Percentiles rank a stretch among this genome's conserved stretches.
phyloP scores from a whole-genome alignment of 116 monocot genomes.

The Cymodocea nodosa region DNA sequence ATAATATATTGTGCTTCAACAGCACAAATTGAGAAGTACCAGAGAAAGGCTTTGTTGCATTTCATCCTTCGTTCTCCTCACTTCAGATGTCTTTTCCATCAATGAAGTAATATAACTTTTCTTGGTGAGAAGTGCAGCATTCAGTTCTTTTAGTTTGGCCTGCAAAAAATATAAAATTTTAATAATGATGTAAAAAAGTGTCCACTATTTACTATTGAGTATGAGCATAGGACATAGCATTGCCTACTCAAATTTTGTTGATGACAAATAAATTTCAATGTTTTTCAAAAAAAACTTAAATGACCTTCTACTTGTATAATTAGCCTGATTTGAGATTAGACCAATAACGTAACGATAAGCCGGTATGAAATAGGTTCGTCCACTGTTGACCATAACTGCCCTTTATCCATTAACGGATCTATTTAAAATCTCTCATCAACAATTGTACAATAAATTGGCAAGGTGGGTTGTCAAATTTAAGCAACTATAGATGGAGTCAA shows the following conservation, averaged over 20 bases:
- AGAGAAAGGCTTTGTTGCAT: slow-evolving; percentile 54
- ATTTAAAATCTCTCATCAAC: too few species aligned
- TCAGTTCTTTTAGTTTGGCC: slow-evolving; percentile 51
- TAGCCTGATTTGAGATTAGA: too few species aligned
- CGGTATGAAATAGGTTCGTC: too few species aligned
- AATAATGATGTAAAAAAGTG: neutral
- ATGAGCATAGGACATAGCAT: neutral
- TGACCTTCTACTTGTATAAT: neutral
- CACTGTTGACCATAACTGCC: too few species aligned
- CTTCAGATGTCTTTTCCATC: slow-evolving; percentile 78
- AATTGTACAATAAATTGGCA: too few species aligned
- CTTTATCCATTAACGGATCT: too few species aligned
- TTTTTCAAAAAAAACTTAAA: too few species aligned
- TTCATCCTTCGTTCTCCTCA: slow-evolving; percentile 58
- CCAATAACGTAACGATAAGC: too few species aligned
- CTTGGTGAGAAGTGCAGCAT: slow-evolving; percentile 31
- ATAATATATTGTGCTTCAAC: too few species aligned
- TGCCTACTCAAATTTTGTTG: neutral
- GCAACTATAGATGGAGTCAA: too few species aligned
- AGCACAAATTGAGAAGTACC: slow-evolving; percentile 20
- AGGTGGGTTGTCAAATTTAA: too few species aligned
- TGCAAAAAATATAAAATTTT: slow-evolving; percentile 13
- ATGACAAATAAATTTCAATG: neutral
- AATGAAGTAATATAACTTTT: slow-evolving; percentile 51
- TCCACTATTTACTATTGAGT: neutral